These are phyloP conservation scores for Pleurotus sapidus DNA, from an alignment of 768 basidiomycete genomes.

Conservation along the genomic window DNA sequence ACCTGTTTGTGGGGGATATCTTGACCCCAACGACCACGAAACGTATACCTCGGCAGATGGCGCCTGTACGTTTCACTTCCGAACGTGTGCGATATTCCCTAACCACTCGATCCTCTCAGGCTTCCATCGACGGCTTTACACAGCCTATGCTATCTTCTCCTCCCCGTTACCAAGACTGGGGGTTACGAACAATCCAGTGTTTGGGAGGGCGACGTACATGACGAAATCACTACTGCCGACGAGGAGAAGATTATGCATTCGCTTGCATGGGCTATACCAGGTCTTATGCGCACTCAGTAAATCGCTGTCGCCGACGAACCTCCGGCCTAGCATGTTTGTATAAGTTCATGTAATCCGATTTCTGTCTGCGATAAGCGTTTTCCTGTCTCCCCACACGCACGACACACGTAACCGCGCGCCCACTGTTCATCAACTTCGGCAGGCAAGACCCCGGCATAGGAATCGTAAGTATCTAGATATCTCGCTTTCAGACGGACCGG, in stretches of 20 bases:
- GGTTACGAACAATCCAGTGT: not conserved
- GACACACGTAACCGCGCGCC: too few relatives aligned
- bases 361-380: too few relatives aligned
- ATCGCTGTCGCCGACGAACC: too few relatives aligned
- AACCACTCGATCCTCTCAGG: not conserved
- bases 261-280: not conserved
- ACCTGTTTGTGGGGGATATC: not conserved
- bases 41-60: not conserved
- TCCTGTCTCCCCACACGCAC: too few relatives aligned
- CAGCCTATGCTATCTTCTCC: not conserved
- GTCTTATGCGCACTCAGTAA: too few relatives aligned
- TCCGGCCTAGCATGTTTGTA: too few relatives aligned
- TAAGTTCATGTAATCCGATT: too few relatives aligned
- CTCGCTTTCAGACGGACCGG: too few relatives aligned
- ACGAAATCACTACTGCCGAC: not conserved
- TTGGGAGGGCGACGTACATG: not conserved
- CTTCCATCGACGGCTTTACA: not conserved
- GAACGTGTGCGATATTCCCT: not conserved
- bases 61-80: not conserved
- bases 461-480: too few relatives aligned
- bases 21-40: not conserved
- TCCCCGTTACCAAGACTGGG: not conserved
- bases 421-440: too few relatives aligned
- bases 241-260: not conserved
- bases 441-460: too few relatives aligned